Evolutionary conservation across 2,329 filamentous ascomycete species (phyloP), one percentile per base, ranked within the genome.

Genomic region (Aspergillus nomiae): DNA sequence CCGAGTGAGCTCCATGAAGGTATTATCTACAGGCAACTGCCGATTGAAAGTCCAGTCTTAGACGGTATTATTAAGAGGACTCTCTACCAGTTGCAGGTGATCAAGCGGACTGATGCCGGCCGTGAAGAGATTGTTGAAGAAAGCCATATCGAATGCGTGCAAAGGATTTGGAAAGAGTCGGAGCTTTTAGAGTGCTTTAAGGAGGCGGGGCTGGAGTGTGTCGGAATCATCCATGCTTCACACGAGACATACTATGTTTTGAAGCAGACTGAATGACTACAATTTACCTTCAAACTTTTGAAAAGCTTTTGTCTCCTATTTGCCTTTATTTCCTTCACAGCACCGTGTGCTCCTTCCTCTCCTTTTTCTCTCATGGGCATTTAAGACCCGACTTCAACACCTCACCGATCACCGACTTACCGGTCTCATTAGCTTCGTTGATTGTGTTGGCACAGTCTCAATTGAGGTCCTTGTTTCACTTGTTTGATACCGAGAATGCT

Each of bases 331-430:
- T 36, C 34, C 34, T 36, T 36, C 34, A 2, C 34, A 5, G 34
- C 14, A 36, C 34, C 0, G 34, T 16, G 34, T 36, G 34, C 14
- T 16, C 14, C 12, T 16, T 16, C 14, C 14, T 36, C 34, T 16
- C 4, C 12, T 36, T 2, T 36, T 14, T 36, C 34, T 12, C 34
- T 14, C 34, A 36, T 14, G 34, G 34, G 12, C 11, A 2, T 3
- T 12, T 3, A 19, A 19, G 16, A 8, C 36, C 36, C 19, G 19
- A n/a, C 38, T 41, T n/a, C 19, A 41, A 19, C 19, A 41, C 19
- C 8, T 1, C 19, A 3, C 2, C 19, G 7, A n/a, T n/a, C 7
- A 41, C 38, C 10, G 0, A n/a, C 19, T 19, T 9, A n/a, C n/a
- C 19, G 9, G 16, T 7, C 14, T 36, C 34, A 4, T 11, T 16